Evolutionary conservation across 345 rosid genomes (phyloP), one percentile per base, ranked within the genome.

Genomic region (Raphanus raphanistrum): DNA sequence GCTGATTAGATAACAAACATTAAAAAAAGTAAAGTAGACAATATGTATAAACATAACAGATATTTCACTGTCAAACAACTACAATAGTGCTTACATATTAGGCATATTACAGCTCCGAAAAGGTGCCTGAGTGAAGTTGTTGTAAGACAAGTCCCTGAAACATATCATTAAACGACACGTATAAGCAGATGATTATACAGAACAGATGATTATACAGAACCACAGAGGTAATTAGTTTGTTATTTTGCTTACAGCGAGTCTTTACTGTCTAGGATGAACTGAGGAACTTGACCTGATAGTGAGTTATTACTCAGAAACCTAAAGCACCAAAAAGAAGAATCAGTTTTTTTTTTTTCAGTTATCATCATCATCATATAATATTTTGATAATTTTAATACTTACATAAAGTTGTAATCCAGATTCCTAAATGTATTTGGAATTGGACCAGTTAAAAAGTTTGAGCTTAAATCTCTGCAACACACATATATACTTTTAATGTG

Each of bases 281-380:
- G 63, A 41, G 93, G 92, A 60, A 92, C 81, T 31, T 60, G 73
- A 81, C 97, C 99, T 6, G 85, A 84, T 35, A 95, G 82, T 21
- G 90, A 86, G 83, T 95, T 95, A 79, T 91, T 87, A 50, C 80
- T 83, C 83, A 95, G 81, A 81, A 84, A 92, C 87, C 99, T 95
- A 45, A 48, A 75, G 75, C 31, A 58, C 13, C 60, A 27, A 61
- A 54, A 13, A 29, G 2, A 38, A 36, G 2, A 25, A 1, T 80
- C 16, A 71, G 54, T 59, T 16, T 62, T 60, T 0, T 48, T n/a
- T 48, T 12, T 36, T 36, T 8, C 43, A 50, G 29, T 25, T 8
- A 27, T 71, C 38, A 26, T 11, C 45, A 27, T 71, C 36, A 26
- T 12, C 48, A 54, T 63, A n/a, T 26, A 10, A 11, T 1, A 17